Evolutionary conservation across 2,329 filamentous ascomycete species (phyloP).

Genomic region (Neopestalotiopsis sp.): DNA sequence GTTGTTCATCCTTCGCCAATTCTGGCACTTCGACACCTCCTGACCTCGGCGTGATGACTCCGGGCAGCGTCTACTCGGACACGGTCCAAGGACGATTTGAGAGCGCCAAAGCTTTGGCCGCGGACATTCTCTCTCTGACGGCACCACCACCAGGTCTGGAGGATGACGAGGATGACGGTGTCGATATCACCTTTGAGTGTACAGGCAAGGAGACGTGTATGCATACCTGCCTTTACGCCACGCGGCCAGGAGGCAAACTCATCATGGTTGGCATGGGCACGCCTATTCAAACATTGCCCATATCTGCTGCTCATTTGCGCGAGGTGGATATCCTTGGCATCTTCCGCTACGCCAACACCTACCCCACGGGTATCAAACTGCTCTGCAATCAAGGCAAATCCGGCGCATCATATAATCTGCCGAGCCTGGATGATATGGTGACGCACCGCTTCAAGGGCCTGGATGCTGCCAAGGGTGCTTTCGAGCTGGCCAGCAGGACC

Average conservation of each 20-base stretch:
- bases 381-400: slow-evolving; percentile 52
- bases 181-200: slow-evolving; percentile 77
- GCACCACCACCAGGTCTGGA: slow-evolving; percentile 35
- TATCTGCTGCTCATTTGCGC: slow-evolving; percentile 73
- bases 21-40: slow-evolving; percentile 55
- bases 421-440: slow-evolving; percentile 72
- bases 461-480: slow-evolving; percentile 64
- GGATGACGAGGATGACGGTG: slow-evolving; percentile 65
- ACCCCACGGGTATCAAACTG: slow-evolving; percentile 70
- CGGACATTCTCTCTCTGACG: slow-evolving; percentile 52
- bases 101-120: slow-evolving; percentile 53
- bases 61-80: slow-evolving; percentile 49
- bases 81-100: slow-evolving; percentile 54
- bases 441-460: slow-evolving; percentile 74
- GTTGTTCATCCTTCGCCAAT: slow-evolving; percentile 46
- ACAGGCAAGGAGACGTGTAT: slow-evolving; percentile 78
- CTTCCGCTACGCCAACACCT: slow-evolving; percentile 79
- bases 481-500: slow-evolving; percentile 72
- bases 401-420: slow-evolving; percentile 51
- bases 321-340: slow-evolving; percentile 80
- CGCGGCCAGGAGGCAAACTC: slow-evolving; percentile 72
- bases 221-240: slow-evolving; percentile 76
- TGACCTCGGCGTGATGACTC: slow-evolving; percentile 46
- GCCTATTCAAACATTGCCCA: slow-evolving; percentile 74
- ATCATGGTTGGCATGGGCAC: slow-evolving; percentile 83